Percentiles rank a stretch among this genome's conserved stretches.
phyloP scores from a whole-genome alignment of 306 rosid genomes.

The Albizia julibrissin region DNA sequence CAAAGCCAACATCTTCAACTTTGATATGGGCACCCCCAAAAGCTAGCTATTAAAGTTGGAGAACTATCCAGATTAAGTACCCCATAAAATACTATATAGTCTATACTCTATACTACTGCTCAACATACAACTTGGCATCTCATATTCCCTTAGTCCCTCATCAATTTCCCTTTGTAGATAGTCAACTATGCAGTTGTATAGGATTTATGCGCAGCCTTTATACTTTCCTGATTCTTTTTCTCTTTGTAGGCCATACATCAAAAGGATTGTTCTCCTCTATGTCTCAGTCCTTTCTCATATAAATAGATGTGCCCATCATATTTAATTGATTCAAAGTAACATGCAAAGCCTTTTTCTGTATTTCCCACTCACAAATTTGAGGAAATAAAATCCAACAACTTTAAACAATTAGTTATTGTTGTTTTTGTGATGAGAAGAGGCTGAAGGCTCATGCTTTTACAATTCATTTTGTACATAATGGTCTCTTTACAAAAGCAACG shows the following conservation, averaged over 20 bases:
- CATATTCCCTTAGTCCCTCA: neutral
- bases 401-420: neutral
- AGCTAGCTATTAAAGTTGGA: neutral
- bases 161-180: neutral
- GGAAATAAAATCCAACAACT: neutral
- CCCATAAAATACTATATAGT: neutral
- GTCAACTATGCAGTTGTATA: neutral
- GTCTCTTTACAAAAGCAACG: slow-evolving; percentile 26
- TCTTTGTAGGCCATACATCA: neutral
- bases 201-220: neutral
- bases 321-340: neutral
- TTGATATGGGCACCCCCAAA: neutral
- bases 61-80: neutral
- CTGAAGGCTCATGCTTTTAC: neutral
- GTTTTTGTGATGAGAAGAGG: slow-evolving; percentile 20
- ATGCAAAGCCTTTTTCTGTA: neutral
- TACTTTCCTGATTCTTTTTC: neutral
- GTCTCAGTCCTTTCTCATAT: neutral
- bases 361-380: neutral
- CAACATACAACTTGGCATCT: neutral
- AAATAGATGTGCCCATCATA: neutral
- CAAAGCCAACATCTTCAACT: neutral
- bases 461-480: slow-evolving; percentile 11
- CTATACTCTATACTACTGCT: neutral
- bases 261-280: neutral